Evolutionary conservation across 2,329 filamentous ascomycete species (phyloP).

Genomic region (Diplodia mutila): DNA sequence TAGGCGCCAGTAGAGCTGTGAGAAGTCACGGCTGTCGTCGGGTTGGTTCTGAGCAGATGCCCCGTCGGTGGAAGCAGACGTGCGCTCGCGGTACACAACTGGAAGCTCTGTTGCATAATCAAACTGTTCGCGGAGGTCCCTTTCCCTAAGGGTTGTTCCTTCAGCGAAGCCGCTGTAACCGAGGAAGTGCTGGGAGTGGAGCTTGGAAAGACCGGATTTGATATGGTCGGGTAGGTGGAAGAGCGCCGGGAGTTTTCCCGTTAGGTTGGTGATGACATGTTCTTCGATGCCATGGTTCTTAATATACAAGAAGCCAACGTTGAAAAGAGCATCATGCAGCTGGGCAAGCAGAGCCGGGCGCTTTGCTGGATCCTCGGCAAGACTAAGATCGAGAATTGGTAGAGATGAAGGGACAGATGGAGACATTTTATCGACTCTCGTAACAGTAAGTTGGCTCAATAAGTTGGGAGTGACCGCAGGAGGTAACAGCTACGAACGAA

Average conservation of each 20-base stretch:
- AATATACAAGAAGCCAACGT: constrained; percentile 60
- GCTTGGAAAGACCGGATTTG: constrained; percentile 50
- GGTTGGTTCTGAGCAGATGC: background rate
- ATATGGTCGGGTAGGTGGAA: constrained; percentile 47
- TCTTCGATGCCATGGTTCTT: constrained; percentile 53
- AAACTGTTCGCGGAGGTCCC: constrained; percentile 62
- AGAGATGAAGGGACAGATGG: constrained; percentile 36
- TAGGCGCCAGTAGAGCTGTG: constrained; percentile 46
- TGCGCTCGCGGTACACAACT: constrained; percentile 36
- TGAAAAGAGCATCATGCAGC: constrained; percentile 53
- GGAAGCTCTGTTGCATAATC: constrained; percentile 62
- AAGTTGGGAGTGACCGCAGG: background rate
- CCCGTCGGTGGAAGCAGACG: background rate
- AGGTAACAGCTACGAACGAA: background rate
- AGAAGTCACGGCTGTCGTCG: constrained; percentile 46
- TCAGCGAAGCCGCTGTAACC: constrained; percentile 61
- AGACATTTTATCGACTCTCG: background rate
- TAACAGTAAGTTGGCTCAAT: background rate
- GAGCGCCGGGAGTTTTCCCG: constrained; percentile 47
- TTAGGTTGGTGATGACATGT: constrained; percentile 43
- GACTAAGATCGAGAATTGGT: constrained; percentile 56
- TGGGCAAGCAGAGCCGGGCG: constrained; percentile 46
- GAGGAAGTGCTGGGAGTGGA: constrained; percentile 63
- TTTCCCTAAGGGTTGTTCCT: constrained; percentile 59
- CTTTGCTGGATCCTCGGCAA: constrained; percentile 41